Evolutionary conservation across 2,329 filamentous ascomycete genomes (phyloP), one percentile per base, ranked within the genome.

Genomic region (Emmonsia crescens): DNA sequence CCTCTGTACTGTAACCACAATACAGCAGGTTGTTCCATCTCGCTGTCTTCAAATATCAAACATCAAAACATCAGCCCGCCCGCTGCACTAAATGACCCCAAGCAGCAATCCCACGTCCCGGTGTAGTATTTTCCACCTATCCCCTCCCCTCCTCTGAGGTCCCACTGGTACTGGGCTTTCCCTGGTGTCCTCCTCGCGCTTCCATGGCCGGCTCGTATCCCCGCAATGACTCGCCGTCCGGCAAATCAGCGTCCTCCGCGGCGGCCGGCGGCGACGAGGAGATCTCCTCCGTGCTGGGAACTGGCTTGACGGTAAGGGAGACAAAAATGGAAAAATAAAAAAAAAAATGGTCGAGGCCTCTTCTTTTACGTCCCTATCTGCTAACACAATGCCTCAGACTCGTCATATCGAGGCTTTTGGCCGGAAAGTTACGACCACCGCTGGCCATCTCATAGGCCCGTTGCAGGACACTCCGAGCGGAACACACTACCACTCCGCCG

Each of bases 391-490:
- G 27, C 42, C 12, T 21, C 68, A 96, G 91, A 86, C 90, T 61
- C 88, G 91, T 69, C 89, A 94, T 66, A 80, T 97, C 69, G 92
- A 96, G 78, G 89, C 90, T 61, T 96, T 99, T 76, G 86, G 91
- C 67, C 87, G 93, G 72, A 99, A 96, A 77, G 91, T 97, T 65
- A 94, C 92, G 36, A 91, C 91, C 33, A 97, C 94, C 24, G 94
- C 94, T 61, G 89, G 86, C 70, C 91, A 96, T 75, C 82, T 99
- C 67, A 96, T 97, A 70, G 87, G 83, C 52, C 85, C 87, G 55
- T 76, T 84, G 62, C 49, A 56, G 31, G 76, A 75, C 75, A 81
- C 73, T 68, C 79, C 70, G 69, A 81, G 77, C 72, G 81, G 73
- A 71, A 75, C 80, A 62, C 88, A 91, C 75, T 97, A 96, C 76